Evolutionary conservation across 495 filamentous ascomycete species (phyloP), one percentile per base, ranked within the genome.

Genomic region (Neurospora sp.): DNA sequence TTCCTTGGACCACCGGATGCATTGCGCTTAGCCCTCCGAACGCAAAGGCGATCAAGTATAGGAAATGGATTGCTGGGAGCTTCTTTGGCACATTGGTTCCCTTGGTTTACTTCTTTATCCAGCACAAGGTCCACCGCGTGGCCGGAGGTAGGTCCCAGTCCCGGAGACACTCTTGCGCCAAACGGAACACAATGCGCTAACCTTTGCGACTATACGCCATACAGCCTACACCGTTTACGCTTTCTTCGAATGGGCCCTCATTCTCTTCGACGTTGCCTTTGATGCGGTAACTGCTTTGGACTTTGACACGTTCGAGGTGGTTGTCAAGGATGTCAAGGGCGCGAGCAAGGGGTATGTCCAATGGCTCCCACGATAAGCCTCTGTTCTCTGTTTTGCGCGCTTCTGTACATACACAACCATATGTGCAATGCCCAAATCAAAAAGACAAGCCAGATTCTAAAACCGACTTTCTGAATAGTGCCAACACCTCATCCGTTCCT

Each of bases 271-370:
- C 82, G 93, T 99, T 69, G 95, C 88, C 19, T 99, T 98, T 82
- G 96, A 99, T 84, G 94, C 96, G 42, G 91, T 98, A 72, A 98
- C 96, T 11, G 93, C 93, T n/a, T 83, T 98, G 71, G 96, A 99
- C 81, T 99, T 98, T 84, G 88, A 91, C 48, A 90, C 89, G 34
- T 92, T 99, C 79, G 95, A 99, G 80, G 82, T 99, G 74, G 89
- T 94, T 78, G 86, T 99, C 72, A 91, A 88, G 81, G 96, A 99
- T 86, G 86, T 93, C 48, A 94, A 94, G 82, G 94, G 96, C 71
- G 83, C 90, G 78, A 94, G 92, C 84, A 96, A 95, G 94, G 96
- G 96, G 96, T 99, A 99, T 90, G 96, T 98, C 87, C 89, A 90
- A 82, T 93, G 93, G 93, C 93, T 98, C 88, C 96, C 96, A 76